Evolutionary conservation across 495 filamentous ascomycete genomes (phyloP), one percentile per base, ranked within the genome.

Genomic region (Delitschia confertaspora): DNA sequence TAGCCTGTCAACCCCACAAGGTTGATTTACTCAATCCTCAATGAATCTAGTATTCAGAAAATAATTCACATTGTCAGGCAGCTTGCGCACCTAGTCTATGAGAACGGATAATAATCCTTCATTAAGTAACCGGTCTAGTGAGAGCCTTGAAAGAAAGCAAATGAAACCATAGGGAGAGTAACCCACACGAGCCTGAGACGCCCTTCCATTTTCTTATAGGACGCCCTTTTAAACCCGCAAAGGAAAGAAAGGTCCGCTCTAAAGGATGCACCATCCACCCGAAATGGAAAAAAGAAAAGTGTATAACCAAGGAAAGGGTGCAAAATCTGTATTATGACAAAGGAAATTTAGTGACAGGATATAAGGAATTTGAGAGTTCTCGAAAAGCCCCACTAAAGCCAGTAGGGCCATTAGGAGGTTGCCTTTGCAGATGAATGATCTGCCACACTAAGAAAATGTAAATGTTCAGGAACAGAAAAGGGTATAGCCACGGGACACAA

Each of bases 51-150:
- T 11, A 14, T 6, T 14, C 11, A 31, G 29, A 11, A 31, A 14
- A 31, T 11, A 11, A 31, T n/a, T 14, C 11, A 31, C 16, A 14
- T n/a, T 14, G 29, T 3, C 16, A n/a, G n/a, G n/a, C n/a, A n/a
- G 11, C 36, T n/a, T 23, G 22, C 11, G 20, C n/a, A 19, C 27
- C 16, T 47, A 46, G 32, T 43, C 39, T 53, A 46, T 42, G n/a
- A 48, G 16, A 17, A 42, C 35, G 46, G 46, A 50, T 45, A 30
- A 26, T n/a, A 27, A 50, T 55, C 51, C 51, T 42, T 50, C 46
- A 55, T 55, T 55, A 55, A 55, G 31, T 55, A 50, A n/a, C 51
- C 51, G 50, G 51, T 50, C 47, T 55, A 55, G 47, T 40, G 24
- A 49, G 37, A 37, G 37, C 42, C 33, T 27, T 19, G 38, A 42